Conservation (phyloP, 75 land plant genomes). For the Cunninghamia lanceolata region DNA sequence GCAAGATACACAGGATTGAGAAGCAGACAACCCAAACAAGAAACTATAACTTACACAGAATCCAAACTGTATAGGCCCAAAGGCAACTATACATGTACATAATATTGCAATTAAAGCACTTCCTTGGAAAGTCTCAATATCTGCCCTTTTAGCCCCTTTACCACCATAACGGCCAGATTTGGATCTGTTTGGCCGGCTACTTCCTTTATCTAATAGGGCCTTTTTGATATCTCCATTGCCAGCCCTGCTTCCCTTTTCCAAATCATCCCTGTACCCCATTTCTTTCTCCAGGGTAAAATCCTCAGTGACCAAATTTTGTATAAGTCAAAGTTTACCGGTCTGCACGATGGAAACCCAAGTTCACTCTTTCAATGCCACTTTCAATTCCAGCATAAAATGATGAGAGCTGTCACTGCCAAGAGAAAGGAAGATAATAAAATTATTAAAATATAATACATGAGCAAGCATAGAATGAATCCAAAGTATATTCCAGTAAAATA, state of each 20-base stretch:
- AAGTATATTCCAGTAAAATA: neutral
- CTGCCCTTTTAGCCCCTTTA: neutral
- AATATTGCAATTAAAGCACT: conserved; percentile 21
- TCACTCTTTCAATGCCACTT: neutral
- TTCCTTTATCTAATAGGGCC: conserved; percentile 1
- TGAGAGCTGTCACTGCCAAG: neutral
- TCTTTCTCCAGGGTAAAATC: neutral
- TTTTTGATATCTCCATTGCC: neutral
- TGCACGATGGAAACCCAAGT: neutral
- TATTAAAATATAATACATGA: neutral
- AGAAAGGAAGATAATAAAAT: neutral
- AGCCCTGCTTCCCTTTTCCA: conserved; percentile 9
- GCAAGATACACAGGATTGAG: neutral
- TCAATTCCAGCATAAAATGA: neutral
- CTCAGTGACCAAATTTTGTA: neutral
- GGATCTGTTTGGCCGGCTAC: neutral
- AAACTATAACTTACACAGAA: conserved; percentile 57
- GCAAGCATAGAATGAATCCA: neutral
- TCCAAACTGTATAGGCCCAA: conserved; percentile 88
- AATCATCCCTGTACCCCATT: conserved; percentile 11
- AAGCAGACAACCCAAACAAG: neutral
- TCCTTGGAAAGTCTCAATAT: neutral
- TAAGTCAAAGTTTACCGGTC: neutral
- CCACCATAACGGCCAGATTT: neutral
- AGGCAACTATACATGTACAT: conserved; percentile 79